Percentiles rank a stretch among this genome's conserved stretches.
These are phyloP conservation scores for Huntiella omanensis DNA, from an alignment of 2,329 filamentous ascomycete species.

Conservation along the genomic window DNA sequence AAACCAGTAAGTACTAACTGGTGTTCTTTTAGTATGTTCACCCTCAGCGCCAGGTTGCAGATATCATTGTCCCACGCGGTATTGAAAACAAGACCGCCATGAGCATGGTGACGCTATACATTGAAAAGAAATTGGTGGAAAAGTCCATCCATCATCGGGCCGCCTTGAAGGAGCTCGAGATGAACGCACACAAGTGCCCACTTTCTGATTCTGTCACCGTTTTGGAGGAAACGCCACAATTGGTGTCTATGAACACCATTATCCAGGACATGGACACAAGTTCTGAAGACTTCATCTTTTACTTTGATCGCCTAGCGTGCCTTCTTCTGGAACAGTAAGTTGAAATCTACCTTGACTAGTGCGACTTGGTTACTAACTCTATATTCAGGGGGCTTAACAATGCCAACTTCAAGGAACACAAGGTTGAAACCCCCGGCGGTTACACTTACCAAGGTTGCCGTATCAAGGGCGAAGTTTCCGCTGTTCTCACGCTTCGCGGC, in stretches of 20 bases:
- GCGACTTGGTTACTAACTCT: not conserved
- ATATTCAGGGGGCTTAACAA: slow-evolving; percentile 53
- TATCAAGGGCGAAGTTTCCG: slow-evolving; percentile 56
- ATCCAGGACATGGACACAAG: slow-evolving; percentile 62
- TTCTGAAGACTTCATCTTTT: slow-evolving; percentile 89
- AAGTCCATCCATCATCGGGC: slow-evolving; percentile 73
- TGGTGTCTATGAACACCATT: slow-evolving; percentile 77
- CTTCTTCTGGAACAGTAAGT: slow-evolving; percentile 60
- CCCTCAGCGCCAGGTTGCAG: slow-evolving; percentile 60
- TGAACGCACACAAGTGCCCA: slow-evolving; percentile 49
- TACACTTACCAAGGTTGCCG: slow-evolving; percentile 52
- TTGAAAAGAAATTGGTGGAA: slow-evolving; percentile 66
- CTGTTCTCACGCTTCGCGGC: slow-evolving; percentile 74
- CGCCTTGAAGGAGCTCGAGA: slow-evolving; percentile 58
- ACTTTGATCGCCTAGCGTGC: slow-evolving; percentile 79
- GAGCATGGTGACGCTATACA: slow-evolving; percentile 82
- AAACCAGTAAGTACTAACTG: slow-evolving; percentile 9
- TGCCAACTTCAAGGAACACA: slow-evolving; percentile 44
- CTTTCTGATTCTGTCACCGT: slow-evolving; percentile 59
- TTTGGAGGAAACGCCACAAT: slow-evolving; percentile 58
- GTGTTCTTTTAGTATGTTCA: slow-evolving; percentile 49
- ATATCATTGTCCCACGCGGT: slow-evolving; percentile 86
- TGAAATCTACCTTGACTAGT: not conserved
- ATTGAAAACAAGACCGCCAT: slow-evolving; percentile 92
- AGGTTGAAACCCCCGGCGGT: slow-evolving; percentile 53